These are phyloP conservation scores for Leccinum solheimii DNA, from an alignment of 1,284 basidiomycete species.

Conservation along the genomic window DNA sequence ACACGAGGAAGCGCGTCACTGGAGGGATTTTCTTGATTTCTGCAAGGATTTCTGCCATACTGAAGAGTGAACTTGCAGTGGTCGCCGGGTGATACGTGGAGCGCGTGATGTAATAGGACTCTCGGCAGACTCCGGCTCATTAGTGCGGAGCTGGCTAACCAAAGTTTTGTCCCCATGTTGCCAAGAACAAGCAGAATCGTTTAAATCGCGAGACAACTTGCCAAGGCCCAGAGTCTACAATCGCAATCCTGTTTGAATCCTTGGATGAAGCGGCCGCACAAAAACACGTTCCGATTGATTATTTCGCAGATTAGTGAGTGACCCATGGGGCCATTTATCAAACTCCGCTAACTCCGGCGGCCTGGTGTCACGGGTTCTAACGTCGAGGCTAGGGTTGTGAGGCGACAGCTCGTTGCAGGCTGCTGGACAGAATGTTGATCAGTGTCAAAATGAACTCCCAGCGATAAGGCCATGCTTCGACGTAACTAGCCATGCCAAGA, in stretches of 20 bases:
- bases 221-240: neutral
- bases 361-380: neutral
- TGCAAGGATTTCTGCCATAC: conserved; percentile 40
- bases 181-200: no score
- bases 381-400: neutral
- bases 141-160: no score
- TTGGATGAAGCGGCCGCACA: neutral
- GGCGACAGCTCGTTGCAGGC: neutral
- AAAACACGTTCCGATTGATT: neutral
- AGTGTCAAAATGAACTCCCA: neutral
- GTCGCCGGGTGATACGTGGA: neutral
- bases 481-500: neutral
- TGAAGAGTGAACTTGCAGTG: neutral
- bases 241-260: neutral
- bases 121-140: neutral
- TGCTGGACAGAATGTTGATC: neutral
- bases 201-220: no score
- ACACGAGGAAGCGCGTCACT: conserved; percentile 74
- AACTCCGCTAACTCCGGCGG: no score
- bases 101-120: conserved; percentile 10
- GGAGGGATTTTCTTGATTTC: conserved; percentile 84
- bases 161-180: no score
- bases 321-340: no score
- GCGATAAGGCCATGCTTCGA: neutral
- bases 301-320: neutral